Percentiles rank a stretch among this genome's conserved stretches.
Evolutionary conservation across 768 basidiomycete genomes (phyloP).

Genomic region (Phaeotremella fagi): DNA sequence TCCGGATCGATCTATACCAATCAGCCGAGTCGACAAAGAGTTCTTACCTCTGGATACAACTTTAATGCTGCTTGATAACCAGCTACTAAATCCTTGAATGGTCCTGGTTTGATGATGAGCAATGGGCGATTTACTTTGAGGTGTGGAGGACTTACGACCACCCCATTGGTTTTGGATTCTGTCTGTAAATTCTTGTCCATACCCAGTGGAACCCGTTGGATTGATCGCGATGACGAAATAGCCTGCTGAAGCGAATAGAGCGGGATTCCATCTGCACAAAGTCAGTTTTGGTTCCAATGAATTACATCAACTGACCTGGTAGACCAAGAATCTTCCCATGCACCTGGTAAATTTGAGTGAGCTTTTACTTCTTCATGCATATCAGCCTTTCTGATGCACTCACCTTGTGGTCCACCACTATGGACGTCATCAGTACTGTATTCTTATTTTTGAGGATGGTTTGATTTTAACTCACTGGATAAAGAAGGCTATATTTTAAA

Average conservation of each 20-base stretch:
- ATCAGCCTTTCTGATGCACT: background rate
- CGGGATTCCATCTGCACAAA: constrained; percentile 71
- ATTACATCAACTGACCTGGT: constrained; percentile 50
- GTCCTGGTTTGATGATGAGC: constrained; percentile 9
- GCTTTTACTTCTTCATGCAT: too few relatives aligned
- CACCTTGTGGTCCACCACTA: constrained; percentile 35
- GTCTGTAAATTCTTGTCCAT: constrained; percentile 62
- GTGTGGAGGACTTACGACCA: constrained; percentile 62
- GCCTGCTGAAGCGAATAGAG: constrained; percentile 53
- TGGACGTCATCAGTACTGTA: constrained; percentile 54
- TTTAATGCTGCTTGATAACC: constrained; percentile 44
- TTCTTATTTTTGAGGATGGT: constrained; percentile 31
- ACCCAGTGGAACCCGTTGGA: constrained; percentile 89
- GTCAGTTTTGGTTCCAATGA: background rate
- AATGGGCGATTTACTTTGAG: constrained; percentile 47
- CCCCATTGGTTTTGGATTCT: constrained; percentile 48
- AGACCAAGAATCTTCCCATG: constrained; percentile 88
- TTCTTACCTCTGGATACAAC: constrained; percentile 37
- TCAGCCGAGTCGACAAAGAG: background rate
- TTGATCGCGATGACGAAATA: constrained; percentile 86
- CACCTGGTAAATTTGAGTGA: constrained; percentile 49
- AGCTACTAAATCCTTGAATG: constrained; percentile 47
- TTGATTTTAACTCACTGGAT: constrained; percentile 53
- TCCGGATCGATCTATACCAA: background rate
- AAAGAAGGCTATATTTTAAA: constrained; percentile 54